Conservation (phyloP, 1,139 yeast species). For the Hemisphaericaspora lyxosophila region DNA sequence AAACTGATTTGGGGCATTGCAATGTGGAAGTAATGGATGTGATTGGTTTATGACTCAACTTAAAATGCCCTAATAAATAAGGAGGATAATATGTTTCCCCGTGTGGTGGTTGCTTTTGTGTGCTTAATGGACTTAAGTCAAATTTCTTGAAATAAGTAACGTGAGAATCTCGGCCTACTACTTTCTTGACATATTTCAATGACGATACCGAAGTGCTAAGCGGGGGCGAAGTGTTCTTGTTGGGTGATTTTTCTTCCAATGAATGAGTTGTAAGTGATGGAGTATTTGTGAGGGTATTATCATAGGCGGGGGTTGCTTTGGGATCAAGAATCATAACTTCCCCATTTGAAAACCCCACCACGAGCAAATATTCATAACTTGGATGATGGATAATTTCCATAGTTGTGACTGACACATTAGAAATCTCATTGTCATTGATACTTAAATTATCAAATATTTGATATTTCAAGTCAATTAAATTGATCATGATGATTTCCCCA, state of each 20-base stretch:
- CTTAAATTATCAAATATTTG: constrained; percentile 28
- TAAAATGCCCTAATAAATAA: constrained; percentile 54
- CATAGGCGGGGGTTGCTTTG: constrained; percentile 9
- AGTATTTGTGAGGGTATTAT: not conserved
- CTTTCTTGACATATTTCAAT: constrained; percentile 25
- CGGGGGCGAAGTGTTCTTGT: not conserved
- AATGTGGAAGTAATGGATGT: constrained; percentile 30
- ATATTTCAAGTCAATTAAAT: constrained; percentile 28
- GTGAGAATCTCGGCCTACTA: constrained; percentile 34
- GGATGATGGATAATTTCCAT: constrained; percentile 34
- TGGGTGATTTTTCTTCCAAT: constrained; percentile 1
- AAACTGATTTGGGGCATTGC: constrained; percentile 12
- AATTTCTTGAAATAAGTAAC: constrained; percentile 41
- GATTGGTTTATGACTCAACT: constrained; percentile 58
- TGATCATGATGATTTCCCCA: constrained; percentile 34
- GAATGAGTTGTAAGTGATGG: not conserved
- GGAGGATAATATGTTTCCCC: constrained; percentile 9
- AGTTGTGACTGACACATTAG: constrained; percentile 29
- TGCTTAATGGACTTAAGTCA: constrained; percentile 33
- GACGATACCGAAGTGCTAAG: constrained; percentile 6
- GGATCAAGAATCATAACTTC: constrained; percentile 42
- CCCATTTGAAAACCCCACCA: constrained; percentile 44
- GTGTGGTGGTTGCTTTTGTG: constrained; percentile 5
- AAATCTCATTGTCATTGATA: constrained; percentile 15
- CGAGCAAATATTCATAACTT: constrained; percentile 30